Evolutionary conservation across 371 early-diverging fungal species (phyloP), one percentile per base, ranked within the genome.

Genomic region (Mortierella sp.): DNA sequence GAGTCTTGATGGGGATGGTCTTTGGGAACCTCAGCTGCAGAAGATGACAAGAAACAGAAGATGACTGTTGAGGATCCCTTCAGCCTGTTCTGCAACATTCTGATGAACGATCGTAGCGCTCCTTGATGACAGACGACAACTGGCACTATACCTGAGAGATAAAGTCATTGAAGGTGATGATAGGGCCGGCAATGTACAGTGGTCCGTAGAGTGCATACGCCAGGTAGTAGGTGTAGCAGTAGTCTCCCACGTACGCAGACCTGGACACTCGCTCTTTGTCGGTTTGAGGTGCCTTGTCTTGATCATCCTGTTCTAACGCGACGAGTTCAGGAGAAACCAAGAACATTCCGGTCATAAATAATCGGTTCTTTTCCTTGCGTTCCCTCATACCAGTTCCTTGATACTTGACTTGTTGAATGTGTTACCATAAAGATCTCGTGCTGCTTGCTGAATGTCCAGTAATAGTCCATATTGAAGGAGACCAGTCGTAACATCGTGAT

Each of bases 101-200:
- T 34, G 34, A 34, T 34, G 34, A 34, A 34, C 34, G 34, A 7
- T n/a, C n/a, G n/a, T n/a, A n/a, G n/a, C n/a, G n/a, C n/a, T n/a
- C n/a, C n/a, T n/a, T n/a, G n/a, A n/a, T 44, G 7, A 17, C 44
- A 44, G n/a, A 12, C 44, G n/a, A 17, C 19, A 19, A 12, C 19
- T 44, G 6, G 45, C n/a, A 19, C 4, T 14, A 2, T 83, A 91
- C 92, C 83, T 96, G 97, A 39, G 90, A 86, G 5, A 92, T 72
- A 77, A 94, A 97, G 63, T 94, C 90, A 79, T 97, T 97, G 80
- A 89, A 98, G 0, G 96, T 91, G 60, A 97, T 90, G 48, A 98
- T 96, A 7, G 98, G 98, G 0, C 98, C 98, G 29, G 97, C 95
- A 37, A 97, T 73, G 60, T 94, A 96, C 27, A 98, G 82, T 2